These are phyloP conservation scores for Collybia sordida DNA, from an alignment of 768 basidiomycete species.

Conservation along the genomic window DNA sequence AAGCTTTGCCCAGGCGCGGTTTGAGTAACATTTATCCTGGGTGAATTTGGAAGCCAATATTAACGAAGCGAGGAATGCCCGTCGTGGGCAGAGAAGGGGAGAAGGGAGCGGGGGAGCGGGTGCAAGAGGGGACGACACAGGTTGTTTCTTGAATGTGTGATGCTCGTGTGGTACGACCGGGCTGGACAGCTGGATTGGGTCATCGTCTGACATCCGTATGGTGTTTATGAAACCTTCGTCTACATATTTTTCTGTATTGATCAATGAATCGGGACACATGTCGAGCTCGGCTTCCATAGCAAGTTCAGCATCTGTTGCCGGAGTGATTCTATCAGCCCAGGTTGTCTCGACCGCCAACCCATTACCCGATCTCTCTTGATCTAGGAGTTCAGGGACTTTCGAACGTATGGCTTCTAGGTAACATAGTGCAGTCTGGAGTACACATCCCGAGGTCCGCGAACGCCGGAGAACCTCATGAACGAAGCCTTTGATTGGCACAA, in stretches of 20 bases:
- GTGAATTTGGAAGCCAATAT: conserved; percentile 92
- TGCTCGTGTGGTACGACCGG: conserved; percentile 1
- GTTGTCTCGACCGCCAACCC: conserved; percentile 39
- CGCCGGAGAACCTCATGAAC: conserved; percentile 88
- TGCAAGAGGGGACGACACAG: background rate
- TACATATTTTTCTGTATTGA: conserved; percentile 7
- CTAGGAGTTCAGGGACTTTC: conserved; percentile 64
- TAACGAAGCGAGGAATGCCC: conserved; percentile 84
- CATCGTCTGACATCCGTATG: conserved; percentile 36
- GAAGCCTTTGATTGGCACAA: conserved; percentile 70
- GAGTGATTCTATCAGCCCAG: conserved; percentile 41
- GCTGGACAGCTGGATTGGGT: conserved; percentile 16
- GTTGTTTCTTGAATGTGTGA: no score
- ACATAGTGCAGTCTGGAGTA: conserved; percentile 85
- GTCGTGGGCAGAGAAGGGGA: conserved; percentile 83
- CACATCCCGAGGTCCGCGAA: conserved; percentile 79
- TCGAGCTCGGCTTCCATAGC: conserved; percentile 36
- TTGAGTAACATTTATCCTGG: conserved; percentile 92
- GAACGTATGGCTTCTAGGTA: conserved; percentile 83
- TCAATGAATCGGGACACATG: conserved; percentile 13
- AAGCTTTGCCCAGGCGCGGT: conserved; percentile 92
- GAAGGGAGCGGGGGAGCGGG: conserved; percentile 55
- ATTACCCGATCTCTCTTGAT: conserved; percentile 46
- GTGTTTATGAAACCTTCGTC: conserved; percentile 39
- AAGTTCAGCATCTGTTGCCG: conserved; percentile 42